These are phyloP conservation scores for Santalum album DNA, from an alignment of 164 flowering plant species.

Conservation along the genomic window DNA sequence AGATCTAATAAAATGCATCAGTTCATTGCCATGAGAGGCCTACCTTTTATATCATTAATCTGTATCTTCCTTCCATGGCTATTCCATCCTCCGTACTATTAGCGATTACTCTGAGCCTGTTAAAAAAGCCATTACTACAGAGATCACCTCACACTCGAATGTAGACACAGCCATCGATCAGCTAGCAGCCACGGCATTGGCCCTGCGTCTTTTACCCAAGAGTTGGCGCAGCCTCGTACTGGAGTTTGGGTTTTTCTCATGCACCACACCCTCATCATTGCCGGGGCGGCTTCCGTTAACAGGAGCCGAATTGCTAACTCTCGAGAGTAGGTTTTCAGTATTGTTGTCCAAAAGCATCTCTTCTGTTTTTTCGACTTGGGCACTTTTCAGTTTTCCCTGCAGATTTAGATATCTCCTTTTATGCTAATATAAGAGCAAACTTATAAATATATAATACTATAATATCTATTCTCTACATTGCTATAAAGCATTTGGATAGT, in stretches of 20 bases:
- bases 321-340: slow-evolving; percentile 66
- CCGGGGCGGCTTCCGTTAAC: slow-evolving; percentile 16
- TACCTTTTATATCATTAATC: too few relatives aligned
- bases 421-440: neutral
- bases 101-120: slow-evolving; percentile 38
- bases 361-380: slow-evolving; percentile 21
- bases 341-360: slow-evolving; percentile 21
- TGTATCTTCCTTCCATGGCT: slow-evolving; percentile 3
- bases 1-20: slow-evolving; percentile 21
- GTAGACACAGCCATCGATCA: slow-evolving; percentile 15
- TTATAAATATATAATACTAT: too few relatives aligned
- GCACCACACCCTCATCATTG: slow-evolving; percentile 36
- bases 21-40: slow-evolving; percentile 21
- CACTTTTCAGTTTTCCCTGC: slow-evolving; percentile 58
- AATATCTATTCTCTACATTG: too few relatives aligned
- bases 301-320: slow-evolving; percentile 54
- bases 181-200: slow-evolving; percentile 86
- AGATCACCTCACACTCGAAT: neutral
- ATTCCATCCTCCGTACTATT: slow-evolving; percentile 21
- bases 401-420: neutral
- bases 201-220: slow-evolving; percentile 55
- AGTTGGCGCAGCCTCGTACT: slow-evolving; percentile 78
- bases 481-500: too few relatives aligned
- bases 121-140: slow-evolving; percentile 26
- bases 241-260: slow-evolving; percentile 38